These are phyloP conservation scores for Agastache rugosa DNA, from an alignment of 257 asterid species.

Conservation along the genomic window DNA sequence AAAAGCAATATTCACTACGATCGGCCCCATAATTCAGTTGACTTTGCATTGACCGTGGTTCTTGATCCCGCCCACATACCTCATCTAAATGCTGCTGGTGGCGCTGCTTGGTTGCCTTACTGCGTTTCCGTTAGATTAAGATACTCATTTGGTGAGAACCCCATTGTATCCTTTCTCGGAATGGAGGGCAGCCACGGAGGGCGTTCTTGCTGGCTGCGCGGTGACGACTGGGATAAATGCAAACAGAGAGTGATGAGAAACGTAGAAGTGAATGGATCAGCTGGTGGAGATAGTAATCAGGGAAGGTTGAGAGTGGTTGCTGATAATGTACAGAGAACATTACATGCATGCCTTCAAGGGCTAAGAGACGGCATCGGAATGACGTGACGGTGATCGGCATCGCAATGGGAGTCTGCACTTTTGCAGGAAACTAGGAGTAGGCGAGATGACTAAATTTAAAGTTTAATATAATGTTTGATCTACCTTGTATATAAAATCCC, in stretches of 20 bases:
- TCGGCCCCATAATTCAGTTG: conserved; percentile 81
- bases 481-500: conserved; percentile 27
- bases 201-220: conserved; percentile 88
- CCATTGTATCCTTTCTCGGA: conserved; percentile 70
- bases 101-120: conserved; percentile 99
- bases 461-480: conserved; percentile 34
- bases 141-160: conserved; percentile 79
- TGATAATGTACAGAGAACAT: conserved; percentile 84
- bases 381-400: conserved; percentile 25
- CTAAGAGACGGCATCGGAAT: conserved; percentile 71
- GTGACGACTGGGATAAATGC: conserved; percentile 93
- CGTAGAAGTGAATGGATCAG: conserved; percentile 66
- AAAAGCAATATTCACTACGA: conserved; percentile 92
- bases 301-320: conserved; percentile 91
- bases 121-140: conserved; percentile 89
- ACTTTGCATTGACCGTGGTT: conserved; percentile 93
- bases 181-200: conserved; percentile 99
- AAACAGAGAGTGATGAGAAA: conserved; percentile 77
- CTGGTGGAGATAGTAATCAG: conserved; percentile 76
- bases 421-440: conserved; percentile 24
- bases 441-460: conserved; percentile 25
- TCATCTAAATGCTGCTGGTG: conserved; percentile 93
- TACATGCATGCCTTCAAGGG: conserved; percentile 82
- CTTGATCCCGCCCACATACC: conserved; percentile 93
- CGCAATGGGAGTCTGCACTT: not conserved